phyloP scores from a whole-genome alignment of 768 basidiomycete genomes.

The Kwoniella mangroviensis region DNA sequence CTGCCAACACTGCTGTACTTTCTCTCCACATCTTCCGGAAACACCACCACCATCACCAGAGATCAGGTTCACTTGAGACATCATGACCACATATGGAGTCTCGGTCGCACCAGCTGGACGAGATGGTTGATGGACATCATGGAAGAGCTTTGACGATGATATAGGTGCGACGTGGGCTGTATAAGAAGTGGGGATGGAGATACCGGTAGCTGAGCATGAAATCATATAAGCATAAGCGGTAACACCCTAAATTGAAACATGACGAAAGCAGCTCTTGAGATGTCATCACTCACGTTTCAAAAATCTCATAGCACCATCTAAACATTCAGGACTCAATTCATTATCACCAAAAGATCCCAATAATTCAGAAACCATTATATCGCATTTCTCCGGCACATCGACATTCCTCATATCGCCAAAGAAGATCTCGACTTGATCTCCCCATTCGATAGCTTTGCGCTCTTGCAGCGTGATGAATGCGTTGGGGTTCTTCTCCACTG shows the following conservation, averaged over 20 bases:
- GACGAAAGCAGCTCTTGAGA: not conserved
- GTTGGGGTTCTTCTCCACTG: constrained; percentile 95
- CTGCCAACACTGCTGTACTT: constrained; percentile 94
- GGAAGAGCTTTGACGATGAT: constrained; percentile 89
- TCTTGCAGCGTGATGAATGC: constrained; percentile 86
- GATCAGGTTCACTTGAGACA: constrained; percentile 87
- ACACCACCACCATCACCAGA: constrained; percentile 72
- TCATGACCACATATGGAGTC: constrained; percentile 99
- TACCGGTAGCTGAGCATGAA: constrained; percentile 71
- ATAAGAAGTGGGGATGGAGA: constrained; percentile 96
- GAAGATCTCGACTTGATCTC: constrained; percentile 74
- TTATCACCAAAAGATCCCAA: constrained; percentile 98
- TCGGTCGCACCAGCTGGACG: constrained; percentile 70
- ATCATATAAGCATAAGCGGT: not conserved
- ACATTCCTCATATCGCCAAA: constrained; percentile 93
- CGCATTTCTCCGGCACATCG: constrained; percentile 80
- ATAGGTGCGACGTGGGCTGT: constrained; percentile 92
- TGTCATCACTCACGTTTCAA: constrained; percentile 72
- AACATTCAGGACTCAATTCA: constrained; percentile 95
- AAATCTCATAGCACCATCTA: constrained; percentile 93
- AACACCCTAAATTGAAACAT: not conserved
- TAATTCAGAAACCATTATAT: constrained; percentile 93
- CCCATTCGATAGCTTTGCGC: constrained; percentile 81
- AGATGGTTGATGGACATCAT: constrained; percentile 69
- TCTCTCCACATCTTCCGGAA: constrained; percentile 72